Evolutionary conservation across 352 stramenopile genomes (phyloP), one percentile per base, ranked within the genome.

Genomic region (Bremia lactucae): DNA sequence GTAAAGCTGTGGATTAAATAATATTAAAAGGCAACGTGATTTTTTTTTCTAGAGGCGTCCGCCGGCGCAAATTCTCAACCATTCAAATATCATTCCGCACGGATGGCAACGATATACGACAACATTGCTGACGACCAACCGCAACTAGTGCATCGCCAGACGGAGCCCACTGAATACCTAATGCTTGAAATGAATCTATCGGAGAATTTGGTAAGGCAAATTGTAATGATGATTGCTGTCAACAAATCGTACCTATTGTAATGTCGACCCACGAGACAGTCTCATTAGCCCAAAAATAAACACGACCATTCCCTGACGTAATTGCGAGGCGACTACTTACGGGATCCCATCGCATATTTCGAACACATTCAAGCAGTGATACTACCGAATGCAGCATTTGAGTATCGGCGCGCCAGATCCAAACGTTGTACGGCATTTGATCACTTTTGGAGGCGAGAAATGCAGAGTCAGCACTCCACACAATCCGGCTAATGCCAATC

Each of bases 371-470:
- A 1, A 86, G 69, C 21, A 85, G 54, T 10, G 75, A 83, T 20
- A 90, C 55, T 11, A 75, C 59, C 3, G 70, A 67, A 41, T 83
- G 65, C 39, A 88, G 55, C 29, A 58, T 82, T 55, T 88, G 71
- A 18, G 62, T 83, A 37, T 87, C 66, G 7, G 67, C 87, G 22
- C 74, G 58, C 79, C 79, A 91, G 16, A 91, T 76, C 79, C 79
- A 91, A 21, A 91, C 64, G 35, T 88, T 86, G 43, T 85, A 77
- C 10, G 79, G 75, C 73, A 87, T 91, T 16, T 81, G 62, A 25
- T 91, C 79, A 26, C 75, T 87, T 53, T 77, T 87, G 4, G 79
- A 85, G 15, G 68, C 79, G 26, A 89, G 34, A 55, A 78, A 87
- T 24, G 62, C 49, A 8, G 76, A 80, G 36, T 91, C 70, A 13